phyloP scores from a whole-genome alignment of 78 protist species.

The Paratrimastix pyriformis region DNA sequence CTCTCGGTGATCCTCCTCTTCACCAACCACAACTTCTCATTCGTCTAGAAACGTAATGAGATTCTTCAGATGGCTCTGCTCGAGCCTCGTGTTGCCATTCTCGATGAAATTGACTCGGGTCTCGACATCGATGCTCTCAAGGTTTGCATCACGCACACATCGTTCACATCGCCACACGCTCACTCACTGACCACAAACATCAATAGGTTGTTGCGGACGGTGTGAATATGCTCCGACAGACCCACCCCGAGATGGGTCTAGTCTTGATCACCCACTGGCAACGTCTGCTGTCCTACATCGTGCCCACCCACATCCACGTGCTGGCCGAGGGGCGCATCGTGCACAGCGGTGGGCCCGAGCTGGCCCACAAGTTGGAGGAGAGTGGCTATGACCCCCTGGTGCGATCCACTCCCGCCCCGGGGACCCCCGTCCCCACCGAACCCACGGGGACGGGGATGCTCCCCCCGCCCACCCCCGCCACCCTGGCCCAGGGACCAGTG shows the following conservation, averaged over 20 bases:
- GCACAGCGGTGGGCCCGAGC: not conserved
- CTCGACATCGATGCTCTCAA: conserved; percentile 32
- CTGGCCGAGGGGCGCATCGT: conserved; percentile 1
- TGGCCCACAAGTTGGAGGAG: conserved; percentile 2
- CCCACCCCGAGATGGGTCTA: not conserved
- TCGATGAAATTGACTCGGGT: conserved; percentile 28
- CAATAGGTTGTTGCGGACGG: conserved; percentile 11
- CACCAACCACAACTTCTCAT: not conserved
- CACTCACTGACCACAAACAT: too few species aligned
- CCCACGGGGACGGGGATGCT: too few species aligned
- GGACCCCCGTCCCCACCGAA: too few species aligned
- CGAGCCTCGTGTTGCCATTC: conserved; percentile 13
- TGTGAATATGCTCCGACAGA: not conserved
- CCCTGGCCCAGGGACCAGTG: too few species aligned
- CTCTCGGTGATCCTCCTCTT: not conserved
- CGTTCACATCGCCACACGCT: too few species aligned
- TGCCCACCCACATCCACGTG: conserved; percentile 15
- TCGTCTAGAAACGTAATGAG: conserved; percentile 21
- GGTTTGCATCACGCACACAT: too few species aligned
- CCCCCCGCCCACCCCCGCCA: too few species aligned
- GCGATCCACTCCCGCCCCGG: too few species aligned
- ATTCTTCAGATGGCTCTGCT: conserved; percentile 26
- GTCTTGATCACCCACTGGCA: conserved; percentile 31
- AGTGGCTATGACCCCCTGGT: conserved; percentile 6
- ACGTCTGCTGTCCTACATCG: conserved; percentile 17